Conservation (phyloP, 805 yeast genomes). For the Candida bentonensis region DNA sequence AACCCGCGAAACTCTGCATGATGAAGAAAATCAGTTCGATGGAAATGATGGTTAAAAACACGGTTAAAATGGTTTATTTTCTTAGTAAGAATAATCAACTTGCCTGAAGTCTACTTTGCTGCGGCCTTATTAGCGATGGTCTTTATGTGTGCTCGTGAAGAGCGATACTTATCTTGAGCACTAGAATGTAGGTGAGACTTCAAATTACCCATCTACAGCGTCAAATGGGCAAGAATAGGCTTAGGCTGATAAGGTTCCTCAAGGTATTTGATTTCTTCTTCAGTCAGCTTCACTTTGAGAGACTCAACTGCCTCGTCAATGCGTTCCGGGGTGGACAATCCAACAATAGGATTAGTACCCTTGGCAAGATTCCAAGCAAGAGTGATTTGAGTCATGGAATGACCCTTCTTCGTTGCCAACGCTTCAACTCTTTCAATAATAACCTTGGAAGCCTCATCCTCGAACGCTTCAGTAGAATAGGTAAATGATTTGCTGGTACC, state of each 20-base stretch:
- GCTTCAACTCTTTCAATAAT: constrained; percentile 41
- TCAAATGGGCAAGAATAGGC: background rate
- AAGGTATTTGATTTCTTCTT: constrained; percentile 17
- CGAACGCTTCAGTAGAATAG: background rate
- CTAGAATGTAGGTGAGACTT: too few relatives aligned
- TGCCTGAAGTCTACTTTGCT: too few relatives aligned
- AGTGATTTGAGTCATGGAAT: constrained; percentile 40
- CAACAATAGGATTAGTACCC: constrained; percentile 42
- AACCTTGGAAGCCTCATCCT: constrained; percentile 10
- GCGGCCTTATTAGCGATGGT: too few relatives aligned
- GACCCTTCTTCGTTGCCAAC: constrained; percentile 31
- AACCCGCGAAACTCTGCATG: too few relatives aligned
- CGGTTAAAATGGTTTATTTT: too few relatives aligned
- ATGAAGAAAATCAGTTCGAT: too few relatives aligned
- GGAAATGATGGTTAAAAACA: too few relatives aligned
- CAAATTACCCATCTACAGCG: too few relatives aligned
- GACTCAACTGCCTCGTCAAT: constrained; percentile 39
- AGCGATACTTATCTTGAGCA: too few relatives aligned
- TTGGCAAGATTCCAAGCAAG: constrained; percentile 40
- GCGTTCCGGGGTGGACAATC: constrained; percentile 28
- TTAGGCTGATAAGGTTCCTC: constrained; percentile 20
- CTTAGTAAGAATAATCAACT: too few relatives aligned
- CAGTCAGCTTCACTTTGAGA: constrained; percentile 25
- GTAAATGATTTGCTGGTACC: background rate
- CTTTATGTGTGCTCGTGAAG: too few relatives aligned